Evolutionary conservation across 2,329 filamentous ascomycete genomes (phyloP).

Genomic region (Cephalotrichum gorgonifer): DNA sequence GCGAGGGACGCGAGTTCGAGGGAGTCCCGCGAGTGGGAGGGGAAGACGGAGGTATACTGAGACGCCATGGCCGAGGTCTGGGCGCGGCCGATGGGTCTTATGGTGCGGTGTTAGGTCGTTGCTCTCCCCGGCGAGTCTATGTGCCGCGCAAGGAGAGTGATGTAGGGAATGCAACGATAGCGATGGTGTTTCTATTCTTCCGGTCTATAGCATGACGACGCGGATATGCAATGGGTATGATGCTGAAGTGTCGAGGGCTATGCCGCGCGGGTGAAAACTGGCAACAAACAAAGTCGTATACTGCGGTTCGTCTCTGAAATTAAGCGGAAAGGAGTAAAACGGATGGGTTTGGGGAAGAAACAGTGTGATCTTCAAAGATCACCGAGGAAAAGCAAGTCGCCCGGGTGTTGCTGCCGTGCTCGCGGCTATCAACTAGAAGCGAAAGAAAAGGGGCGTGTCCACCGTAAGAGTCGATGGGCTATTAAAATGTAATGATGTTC

Average conservation of each 20-base stretch:
- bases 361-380: not conserved
- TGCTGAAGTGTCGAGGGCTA: not conserved
- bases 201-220: not conserved
- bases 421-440: not conserved
- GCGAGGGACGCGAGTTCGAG: constrained; percentile 93
- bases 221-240: not conserved
- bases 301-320: not conserved
- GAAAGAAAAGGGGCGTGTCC: not conserved
- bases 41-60: constrained; percentile 1
- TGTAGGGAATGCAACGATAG: not conserved
- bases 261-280: no score
- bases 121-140: not conserved
- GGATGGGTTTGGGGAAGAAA: not conserved
- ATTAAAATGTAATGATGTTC: not conserved
- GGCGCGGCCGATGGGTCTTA: not conserved
- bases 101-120: not conserved
- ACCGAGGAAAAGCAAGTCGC: not conserved
- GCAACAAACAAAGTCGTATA: not conserved
- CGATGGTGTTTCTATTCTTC: not conserved
- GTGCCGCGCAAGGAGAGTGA: not conserved
- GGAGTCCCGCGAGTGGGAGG: constrained; percentile 63
- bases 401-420: not conserved
- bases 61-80: constrained; percentile 1
- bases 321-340: not conserved
- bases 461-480: not conserved